phyloP scores from a whole-genome alignment of 805 yeast species.

The Saccharomycopsis capsularis region DNA sequence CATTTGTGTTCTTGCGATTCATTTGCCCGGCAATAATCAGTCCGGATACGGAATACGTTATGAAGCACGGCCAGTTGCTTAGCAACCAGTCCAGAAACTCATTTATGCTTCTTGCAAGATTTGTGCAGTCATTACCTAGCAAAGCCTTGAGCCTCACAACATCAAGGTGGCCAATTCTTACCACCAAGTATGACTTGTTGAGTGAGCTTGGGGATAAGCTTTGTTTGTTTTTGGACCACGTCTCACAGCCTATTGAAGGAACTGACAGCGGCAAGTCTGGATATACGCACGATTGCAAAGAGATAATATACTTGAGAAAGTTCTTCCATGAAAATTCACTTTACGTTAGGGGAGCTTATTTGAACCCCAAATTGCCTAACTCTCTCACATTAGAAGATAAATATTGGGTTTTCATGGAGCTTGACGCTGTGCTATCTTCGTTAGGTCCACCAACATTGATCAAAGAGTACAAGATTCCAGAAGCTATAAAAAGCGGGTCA shows the following conservation, averaged over 20 bases:
- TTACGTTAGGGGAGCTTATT: slow-evolving; percentile 4
- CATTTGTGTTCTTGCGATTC: slow-evolving; percentile 76
- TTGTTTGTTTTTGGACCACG: no score
- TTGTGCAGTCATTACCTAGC: slow-evolving; percentile 34
- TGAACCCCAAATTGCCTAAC: background rate
- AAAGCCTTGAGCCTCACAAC: no score
- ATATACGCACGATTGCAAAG: slow-evolving; percentile 27
- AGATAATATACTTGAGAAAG: background rate
- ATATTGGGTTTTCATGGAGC: background rate
- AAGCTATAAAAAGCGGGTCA: slow-evolving; percentile 40
- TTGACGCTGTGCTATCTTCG: slow-evolving; percentile 31
- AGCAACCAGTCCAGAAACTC: background rate
- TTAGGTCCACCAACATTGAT: slow-evolving; percentile 56
- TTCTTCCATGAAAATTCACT: slow-evolving; percentile 9
- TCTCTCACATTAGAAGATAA: background rate
- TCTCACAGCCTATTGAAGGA: background rate
- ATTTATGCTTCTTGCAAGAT: slow-evolving; percentile 2
- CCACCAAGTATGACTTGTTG: slow-evolving; percentile 29
- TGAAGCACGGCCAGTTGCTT: background rate
- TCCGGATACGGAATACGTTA: slow-evolving; percentile 48
- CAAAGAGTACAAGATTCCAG: slow-evolving; percentile 51
- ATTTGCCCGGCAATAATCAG: slow-evolving; percentile 87
- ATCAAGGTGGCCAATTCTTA: slow-evolving; percentile 44
- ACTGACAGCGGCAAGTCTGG: background rate
- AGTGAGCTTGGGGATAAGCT: no score